Percentiles rank a stretch among this genome's conserved stretches.
phyloP scores from a whole-genome alignment of 225 moss, liverwort and hornwort genomes.

The Physcomitrellopsis africana region DNA sequence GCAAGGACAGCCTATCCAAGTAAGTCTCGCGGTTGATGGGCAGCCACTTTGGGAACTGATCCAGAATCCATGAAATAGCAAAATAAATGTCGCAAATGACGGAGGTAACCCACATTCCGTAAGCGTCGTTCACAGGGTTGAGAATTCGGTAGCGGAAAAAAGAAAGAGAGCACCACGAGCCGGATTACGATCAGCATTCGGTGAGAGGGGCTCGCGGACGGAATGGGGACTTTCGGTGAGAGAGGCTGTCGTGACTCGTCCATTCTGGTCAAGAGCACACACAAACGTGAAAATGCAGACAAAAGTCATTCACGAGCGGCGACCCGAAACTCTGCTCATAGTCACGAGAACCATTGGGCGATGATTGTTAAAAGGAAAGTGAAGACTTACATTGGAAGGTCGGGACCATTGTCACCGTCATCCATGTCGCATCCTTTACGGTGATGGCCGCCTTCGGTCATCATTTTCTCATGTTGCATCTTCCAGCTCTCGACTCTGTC shows the following conservation, averaged over 20 bases:
- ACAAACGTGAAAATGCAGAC: not conserved
- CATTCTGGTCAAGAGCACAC: slow-evolving; percentile 53
- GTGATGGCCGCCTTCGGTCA: slow-evolving; percentile 83
- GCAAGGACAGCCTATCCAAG: slow-evolving; percentile 84
- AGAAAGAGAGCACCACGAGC: slow-evolving; percentile 77
- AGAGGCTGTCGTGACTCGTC: slow-evolving; percentile 87
- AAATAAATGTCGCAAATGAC: slow-evolving; percentile 93
- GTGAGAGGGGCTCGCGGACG: slow-evolving; percentile 84
- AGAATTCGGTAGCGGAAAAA: slow-evolving; percentile 89
- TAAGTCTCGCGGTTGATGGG: slow-evolving; percentile 94
- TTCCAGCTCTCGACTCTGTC: slow-evolving; percentile 94
- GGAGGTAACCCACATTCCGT: slow-evolving; percentile 86
- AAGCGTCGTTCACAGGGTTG: slow-evolving; percentile 69
- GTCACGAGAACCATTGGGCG: too few relatives aligned
- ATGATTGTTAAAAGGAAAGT: too few relatives aligned
- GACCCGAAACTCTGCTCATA: not conserved
- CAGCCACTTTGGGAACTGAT: slow-evolving; percentile 97
- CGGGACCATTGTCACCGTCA: slow-evolving; percentile 69
- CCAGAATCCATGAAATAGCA: slow-evolving; percentile 90
- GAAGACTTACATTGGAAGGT: slow-evolving; percentile 73
- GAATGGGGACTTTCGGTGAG: slow-evolving; percentile 76
- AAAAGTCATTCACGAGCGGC: not conserved
- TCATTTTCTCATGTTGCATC: slow-evolving; percentile 89
- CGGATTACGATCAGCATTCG: slow-evolving; percentile 83
- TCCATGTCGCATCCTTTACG: slow-evolving; percentile 69